phyloP scores from a whole-genome alignment of 768 basidiomycete genomes.

The Mycena crocata region DNA sequence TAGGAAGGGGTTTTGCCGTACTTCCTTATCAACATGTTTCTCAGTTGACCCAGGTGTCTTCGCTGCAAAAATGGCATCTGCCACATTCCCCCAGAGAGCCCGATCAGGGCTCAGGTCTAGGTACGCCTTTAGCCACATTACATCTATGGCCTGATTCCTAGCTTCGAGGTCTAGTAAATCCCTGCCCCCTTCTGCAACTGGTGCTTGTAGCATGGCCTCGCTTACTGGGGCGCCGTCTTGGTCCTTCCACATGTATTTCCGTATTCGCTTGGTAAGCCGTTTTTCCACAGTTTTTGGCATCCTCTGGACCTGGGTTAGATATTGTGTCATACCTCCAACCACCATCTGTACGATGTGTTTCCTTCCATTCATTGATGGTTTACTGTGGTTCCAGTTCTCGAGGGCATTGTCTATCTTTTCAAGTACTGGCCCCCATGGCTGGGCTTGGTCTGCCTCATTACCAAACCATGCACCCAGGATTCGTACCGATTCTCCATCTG shows the following conservation, averaged over 20 bases:
- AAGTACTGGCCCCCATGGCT: neutral
- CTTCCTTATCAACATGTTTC: conserved; percentile 1
- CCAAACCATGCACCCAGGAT: too few relatives aligned
- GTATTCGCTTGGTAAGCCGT: neutral
- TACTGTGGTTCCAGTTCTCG: neutral
- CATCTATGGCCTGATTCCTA: conserved; percentile 1
- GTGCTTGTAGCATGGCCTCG: neutral
- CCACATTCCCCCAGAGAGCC: conserved; percentile 32
- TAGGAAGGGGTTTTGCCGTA: conserved; percentile 22
- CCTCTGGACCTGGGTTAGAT: conserved; percentile 32
- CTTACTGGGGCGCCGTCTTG: neutral
- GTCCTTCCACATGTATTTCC: neutral
- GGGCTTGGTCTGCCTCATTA: neutral
- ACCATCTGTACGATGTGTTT: conserved; percentile 25
- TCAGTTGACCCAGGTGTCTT: neutral
- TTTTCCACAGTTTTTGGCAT: conserved; percentile 30
- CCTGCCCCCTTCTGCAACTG: neutral
- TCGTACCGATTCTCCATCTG: neutral
- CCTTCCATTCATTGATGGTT: conserved; percentile 6
- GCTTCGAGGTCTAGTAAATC: neutral
- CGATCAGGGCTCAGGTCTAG: neutral
- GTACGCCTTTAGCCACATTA: conserved; percentile 10
- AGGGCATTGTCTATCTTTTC: neutral
- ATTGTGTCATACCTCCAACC: conserved; percentile 36
- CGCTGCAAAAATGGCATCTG: conserved; percentile 27